Evolutionary conservation across 805 yeast species (phyloP).

Genomic region (Lipomyces spencermartinsiae): DNA sequence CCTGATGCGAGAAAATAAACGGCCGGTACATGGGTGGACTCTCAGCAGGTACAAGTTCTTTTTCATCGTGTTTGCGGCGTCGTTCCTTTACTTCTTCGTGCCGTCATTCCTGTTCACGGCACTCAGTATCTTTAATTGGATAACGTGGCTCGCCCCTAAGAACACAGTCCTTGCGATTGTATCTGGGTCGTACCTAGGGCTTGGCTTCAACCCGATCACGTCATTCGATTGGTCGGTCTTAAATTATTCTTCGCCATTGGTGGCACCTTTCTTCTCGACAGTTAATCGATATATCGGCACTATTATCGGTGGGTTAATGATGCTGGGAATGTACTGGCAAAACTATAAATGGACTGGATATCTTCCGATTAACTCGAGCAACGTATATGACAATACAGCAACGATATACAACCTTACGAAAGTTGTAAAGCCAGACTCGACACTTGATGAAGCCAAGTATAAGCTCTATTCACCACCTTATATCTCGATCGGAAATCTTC

Average conservation of each 20-base stretch:
- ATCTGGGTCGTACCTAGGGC: constrained; percentile 53
- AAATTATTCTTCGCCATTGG: constrained; percentile 45
- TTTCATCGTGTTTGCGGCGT: too few species aligned
- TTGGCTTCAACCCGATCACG: constrained; percentile 56
- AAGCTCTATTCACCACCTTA: constrained; percentile 43
- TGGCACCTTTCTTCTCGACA: constrained; percentile 53
- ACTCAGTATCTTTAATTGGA: too few species aligned
- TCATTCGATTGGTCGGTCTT: constrained; percentile 55
- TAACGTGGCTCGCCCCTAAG: constrained; percentile 62
- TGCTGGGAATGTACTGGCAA: constrained; percentile 50
- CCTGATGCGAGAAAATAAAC: too few species aligned
- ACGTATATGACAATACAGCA: constrained; percentile 53
- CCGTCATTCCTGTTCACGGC: too few species aligned
- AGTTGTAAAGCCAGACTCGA: constrained; percentile 54
- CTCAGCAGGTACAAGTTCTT: too few species aligned
- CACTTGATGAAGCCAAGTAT: constrained; percentile 19
- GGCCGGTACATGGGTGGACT: too few species aligned
- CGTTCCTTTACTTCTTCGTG: too few species aligned
- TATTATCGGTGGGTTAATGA: constrained; percentile 45
- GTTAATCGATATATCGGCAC: constrained; percentile 48
- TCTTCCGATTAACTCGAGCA: constrained; percentile 56
- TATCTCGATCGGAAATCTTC: constrained; percentile 66
- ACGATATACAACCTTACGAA: constrained; percentile 52
- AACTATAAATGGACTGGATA: constrained; percentile 58
- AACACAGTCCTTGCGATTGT: constrained; percentile 57